Evolutionary conservation across 2,329 filamentous ascomycete genomes (phyloP).

Genomic region (Xylaria sp.): DNA sequence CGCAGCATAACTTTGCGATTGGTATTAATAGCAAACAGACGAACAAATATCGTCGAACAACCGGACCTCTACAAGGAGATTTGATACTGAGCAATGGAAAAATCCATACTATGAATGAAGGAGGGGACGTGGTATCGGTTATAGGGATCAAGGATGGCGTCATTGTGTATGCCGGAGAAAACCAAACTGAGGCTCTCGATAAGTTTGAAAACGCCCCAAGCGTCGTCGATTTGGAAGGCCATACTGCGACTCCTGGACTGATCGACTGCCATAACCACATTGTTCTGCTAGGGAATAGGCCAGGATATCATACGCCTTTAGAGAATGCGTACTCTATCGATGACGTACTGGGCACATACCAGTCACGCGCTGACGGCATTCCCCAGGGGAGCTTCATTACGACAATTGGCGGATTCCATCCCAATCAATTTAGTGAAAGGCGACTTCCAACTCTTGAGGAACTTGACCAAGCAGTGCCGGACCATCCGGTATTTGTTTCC

Average conservation of each 20-base stretch:
- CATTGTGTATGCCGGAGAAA: constrained; percentile 46
- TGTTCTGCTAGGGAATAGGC: constrained; percentile 47
- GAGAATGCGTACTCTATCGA: constrained; percentile 46
- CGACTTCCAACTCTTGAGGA: constrained; percentile 46
- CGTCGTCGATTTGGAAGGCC: constrained; percentile 42
- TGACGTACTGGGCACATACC: constrained; percentile 42
- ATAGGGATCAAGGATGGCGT: constrained; percentile 43
- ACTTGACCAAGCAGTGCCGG: constrained; percentile 43
- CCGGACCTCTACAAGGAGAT: constrained; percentile 35
- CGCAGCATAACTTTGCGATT: background rate
- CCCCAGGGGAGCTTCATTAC: constrained; percentile 44
- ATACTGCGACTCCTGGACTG: constrained; percentile 43
- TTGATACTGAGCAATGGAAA: constrained; percentile 45
- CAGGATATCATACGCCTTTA: constrained; percentile 47
- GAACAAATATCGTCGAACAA: constrained; percentile 1
- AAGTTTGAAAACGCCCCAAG: constrained; percentile 30
- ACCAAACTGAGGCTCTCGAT: constrained; percentile 33
- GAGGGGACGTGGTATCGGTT: constrained; percentile 36
- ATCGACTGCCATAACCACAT: constrained; percentile 49
- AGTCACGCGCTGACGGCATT: constrained; percentile 32
- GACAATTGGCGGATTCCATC: constrained; percentile 48
- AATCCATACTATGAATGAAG: constrained; percentile 44
- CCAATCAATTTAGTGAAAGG: constrained; percentile 45
- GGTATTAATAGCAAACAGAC: background rate
- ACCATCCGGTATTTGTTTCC: constrained; percentile 44